A percentile compares a stretch with the other conserved stretches of the same genome.
These are phyloP conservation scores for Sporothrix protearum DNA, from an alignment of 2,329 filamentous ascomycete species.

Conservation along the genomic window DNA sequence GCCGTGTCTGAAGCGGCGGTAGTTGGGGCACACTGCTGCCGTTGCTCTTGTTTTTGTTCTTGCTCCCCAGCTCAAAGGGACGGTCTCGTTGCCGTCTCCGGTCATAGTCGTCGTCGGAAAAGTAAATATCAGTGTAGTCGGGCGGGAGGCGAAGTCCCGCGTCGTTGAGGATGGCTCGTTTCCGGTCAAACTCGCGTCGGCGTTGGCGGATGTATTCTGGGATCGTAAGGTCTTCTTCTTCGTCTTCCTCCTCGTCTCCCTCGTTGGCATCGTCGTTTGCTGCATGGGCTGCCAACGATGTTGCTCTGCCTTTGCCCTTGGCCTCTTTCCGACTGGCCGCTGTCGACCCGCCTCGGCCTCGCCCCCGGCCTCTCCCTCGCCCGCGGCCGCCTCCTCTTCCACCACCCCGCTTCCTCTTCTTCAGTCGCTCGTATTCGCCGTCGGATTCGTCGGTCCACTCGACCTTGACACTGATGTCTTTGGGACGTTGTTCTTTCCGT, in stretches of 20 bases:
- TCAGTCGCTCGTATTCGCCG: constrained; percentile 60
- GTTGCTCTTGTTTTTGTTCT: neutral
- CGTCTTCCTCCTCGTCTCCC: constrained; percentile 27
- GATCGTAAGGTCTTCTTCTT: constrained; percentile 45
- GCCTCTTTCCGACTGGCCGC: constrained; percentile 38
- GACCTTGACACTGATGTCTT: constrained; percentile 41
- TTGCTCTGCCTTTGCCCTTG: constrained; percentile 38
- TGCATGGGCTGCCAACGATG: neutral
- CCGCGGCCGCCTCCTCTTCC: neutral
- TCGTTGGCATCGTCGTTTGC: constrained; percentile 24
- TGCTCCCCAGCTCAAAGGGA: neutral
- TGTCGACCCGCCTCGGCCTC: constrained; percentile 31
- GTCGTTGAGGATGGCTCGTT: constrained; percentile 57
- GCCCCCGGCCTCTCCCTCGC: constrained; percentile 32
- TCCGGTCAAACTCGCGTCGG: constrained; percentile 64
- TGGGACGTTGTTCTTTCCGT: neutral
- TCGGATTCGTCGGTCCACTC: constrained; percentile 58
- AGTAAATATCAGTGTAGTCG: constrained; percentile 68
- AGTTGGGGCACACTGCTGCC: constrained; percentile 49
- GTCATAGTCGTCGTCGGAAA: constrained; percentile 59
- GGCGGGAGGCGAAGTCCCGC: constrained; percentile 74
- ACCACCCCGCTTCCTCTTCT: constrained; percentile 57
- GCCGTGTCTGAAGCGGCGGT: constrained; percentile 43
- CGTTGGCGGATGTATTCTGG: constrained; percentile 71
- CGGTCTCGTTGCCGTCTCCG: constrained; percentile 22